These are phyloP conservation scores for Apiospora rasikravindrae DNA, from an alignment of 2,329 filamentous ascomycete genomes.

Conservation along the genomic window DNA sequence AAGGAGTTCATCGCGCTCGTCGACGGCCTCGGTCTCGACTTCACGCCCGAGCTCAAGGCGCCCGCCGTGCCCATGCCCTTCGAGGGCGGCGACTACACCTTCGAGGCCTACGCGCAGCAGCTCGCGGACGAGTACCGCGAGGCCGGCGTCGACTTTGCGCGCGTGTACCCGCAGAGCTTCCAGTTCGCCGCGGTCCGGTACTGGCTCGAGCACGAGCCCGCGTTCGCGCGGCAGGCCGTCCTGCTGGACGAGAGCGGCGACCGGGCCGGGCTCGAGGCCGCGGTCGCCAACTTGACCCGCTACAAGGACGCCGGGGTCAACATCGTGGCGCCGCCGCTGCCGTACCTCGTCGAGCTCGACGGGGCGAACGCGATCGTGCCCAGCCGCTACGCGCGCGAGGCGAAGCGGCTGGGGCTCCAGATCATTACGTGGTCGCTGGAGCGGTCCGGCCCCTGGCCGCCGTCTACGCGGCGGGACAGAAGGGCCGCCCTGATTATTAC, in stretches of 20 bases:
- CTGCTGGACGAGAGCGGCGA: conserved; percentile 69
- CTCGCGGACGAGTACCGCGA: conserved; percentile 64
- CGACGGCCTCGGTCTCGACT: conserved; percentile 63
- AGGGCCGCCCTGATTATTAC: conserved; percentile 55
- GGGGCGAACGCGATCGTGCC: conserved; percentile 62
- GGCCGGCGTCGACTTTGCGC: conserved; percentile 55
- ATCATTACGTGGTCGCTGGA: conserved; percentile 74
- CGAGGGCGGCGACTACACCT: conserved; percentile 62
- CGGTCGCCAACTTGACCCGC: conserved; percentile 59
- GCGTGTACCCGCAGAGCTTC: conserved; percentile 71
- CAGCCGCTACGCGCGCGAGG: conserved; percentile 65
- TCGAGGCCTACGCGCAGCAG: conserved; percentile 68
- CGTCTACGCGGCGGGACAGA: conserved; percentile 36
- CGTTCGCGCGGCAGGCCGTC: conserved; percentile 66
- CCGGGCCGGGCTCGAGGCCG: conserved; percentile 53
- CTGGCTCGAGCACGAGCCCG: conserved; percentile 67
- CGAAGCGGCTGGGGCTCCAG: conserved; percentile 65
- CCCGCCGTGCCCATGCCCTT: conserved; percentile 76
- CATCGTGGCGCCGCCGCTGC: conserved; percentile 67
- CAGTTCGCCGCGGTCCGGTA: conserved; percentile 67
- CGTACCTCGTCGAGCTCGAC: conserved; percentile 61
- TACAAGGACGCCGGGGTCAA: conserved; percentile 64
- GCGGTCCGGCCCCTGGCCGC: conserved; percentile 63
- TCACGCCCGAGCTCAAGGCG: conserved; percentile 71
- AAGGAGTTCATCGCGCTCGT: conserved; percentile 67